Base-by-base conservation (phyloP, 805 yeast genomes). In the Sugiyamaella chiloensis region DNA sequence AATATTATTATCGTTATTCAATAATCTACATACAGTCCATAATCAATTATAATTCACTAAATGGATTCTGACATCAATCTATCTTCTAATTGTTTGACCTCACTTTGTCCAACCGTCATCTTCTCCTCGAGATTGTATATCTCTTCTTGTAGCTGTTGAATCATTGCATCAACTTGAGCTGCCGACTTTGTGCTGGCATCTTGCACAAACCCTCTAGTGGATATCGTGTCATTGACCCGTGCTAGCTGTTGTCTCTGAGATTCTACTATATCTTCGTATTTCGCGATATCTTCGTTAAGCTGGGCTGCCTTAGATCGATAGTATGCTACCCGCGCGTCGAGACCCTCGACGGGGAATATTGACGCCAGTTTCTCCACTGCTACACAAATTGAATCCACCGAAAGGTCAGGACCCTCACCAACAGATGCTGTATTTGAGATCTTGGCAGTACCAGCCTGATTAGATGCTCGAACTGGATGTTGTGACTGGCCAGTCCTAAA, bases 311-410 rank as follows among this genome's bases (percentile, higher is more conserved):
- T 73, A 54, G 39, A 47, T 41, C 68, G 40, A 50, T 56, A 50
- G 52, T 52, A 24, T 52, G 57, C 27, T 40, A 63, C 30, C 56
- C 66, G 52, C 45, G 60, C 55, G 52, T 62, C 62, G 49, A 71
- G 39, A 55, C 71, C 63, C 61, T 72, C 54, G 59, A 73, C 53
- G 55, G 72, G 66, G 61, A 72, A 57, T 56, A 56, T 63, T 46
- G 53, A 58, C 24, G 65, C 51, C 30, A 74, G 52, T n/a, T 63
- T 61, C 26, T 69, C 64, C 16, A 71, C 69, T 2, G 70, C 68
- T 7, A 67, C 71, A 44, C 78, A 71, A n/a, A 79, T 52, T 1
- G 70, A 72, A 24, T 69, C 69, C 3, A 78, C 65, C 34, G 54
- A 49, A 26, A 45, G 42, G 17, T 51, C 53, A 9, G 21, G 23